Conservation (phyloP, 345 rosid species). For the Acer saccharum region DNA sequence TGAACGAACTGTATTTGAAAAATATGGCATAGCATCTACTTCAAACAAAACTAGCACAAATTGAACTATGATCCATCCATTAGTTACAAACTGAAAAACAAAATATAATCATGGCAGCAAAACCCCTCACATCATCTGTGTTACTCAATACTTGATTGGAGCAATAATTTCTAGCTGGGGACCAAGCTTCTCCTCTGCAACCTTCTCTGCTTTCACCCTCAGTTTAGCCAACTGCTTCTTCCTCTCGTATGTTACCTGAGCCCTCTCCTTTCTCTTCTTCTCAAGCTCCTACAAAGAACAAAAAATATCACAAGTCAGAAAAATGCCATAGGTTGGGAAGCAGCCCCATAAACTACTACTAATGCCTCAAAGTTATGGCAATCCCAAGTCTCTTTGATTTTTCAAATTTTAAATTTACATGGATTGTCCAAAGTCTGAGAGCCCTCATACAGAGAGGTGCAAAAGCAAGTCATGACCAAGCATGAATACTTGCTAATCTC, state of each 20-base stretch:
- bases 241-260: too few species aligned
- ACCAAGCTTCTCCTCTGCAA: constrained; percentile 47
- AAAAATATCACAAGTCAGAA: too few species aligned
- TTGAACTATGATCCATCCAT: constrained; percentile 2
- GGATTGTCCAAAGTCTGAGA: too few species aligned
- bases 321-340: too few species aligned
- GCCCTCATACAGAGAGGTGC: too few species aligned
- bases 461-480: not conserved
- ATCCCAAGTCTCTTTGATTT: not conserved
- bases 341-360: not conserved
- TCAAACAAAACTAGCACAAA: constrained; percentile 5
- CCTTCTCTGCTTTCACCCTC: too few species aligned
- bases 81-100: not conserved
- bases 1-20: not conserved
- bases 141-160: constrained; percentile 57
- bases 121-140: not conserved
- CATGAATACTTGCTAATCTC: not conserved
- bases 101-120: not conserved
- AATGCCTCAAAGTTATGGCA: not conserved
- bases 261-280: too few species aligned
- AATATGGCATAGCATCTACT: not conserved
- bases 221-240: too few species aligned
- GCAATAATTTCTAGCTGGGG: constrained; percentile 63
- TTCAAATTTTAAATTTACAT: too few species aligned
- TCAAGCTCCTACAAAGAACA: constrained; percentile 11